Base-by-base conservation (phyloP, 306 rosid genomes). In the Inga oerstediana region DNA sequence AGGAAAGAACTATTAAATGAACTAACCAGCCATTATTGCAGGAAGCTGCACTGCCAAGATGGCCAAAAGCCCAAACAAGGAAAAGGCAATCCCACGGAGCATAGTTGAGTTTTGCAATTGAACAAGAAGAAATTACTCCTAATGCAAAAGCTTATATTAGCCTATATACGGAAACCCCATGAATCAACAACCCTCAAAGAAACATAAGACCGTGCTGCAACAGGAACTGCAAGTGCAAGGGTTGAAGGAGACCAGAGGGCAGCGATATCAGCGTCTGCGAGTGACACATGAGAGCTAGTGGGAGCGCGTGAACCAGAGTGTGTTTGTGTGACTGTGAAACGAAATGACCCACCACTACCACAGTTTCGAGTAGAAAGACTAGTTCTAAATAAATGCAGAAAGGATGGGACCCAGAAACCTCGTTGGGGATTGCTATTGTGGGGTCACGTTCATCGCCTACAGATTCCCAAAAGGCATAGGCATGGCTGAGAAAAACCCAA, bases 11-110 rank as follows among this genome's bases (percentile, higher is more conserved):
- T 81, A 80, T 70, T 20, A 32, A 81, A 78, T 20, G 82, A 85
- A 86, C 98, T 78, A 70, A 96, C 98, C 99, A 75, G 99, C 95
- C 88, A 88, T 88, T 81, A 82, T 81, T 43, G 75, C 49, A 82
- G 92, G 95, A 73, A 91, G 86, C 75, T 91, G 89, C 88, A 86
- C 79, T 85, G 86, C 95, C 49, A 92, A 84, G 85, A 93, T 83
- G 52, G 82, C 72, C 65, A 93, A 75, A 77, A 89, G 70, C 74
- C 91, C 92, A 76, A 95, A n/a, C 20, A 44, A 80, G 62, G 90
- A 87, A 79, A 82, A 88, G 17, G 80, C 76, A 49, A 67, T 75
- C 58, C 84, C 76, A 79, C 8, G 72, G 72, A 84, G 87, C 98
- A 95, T 93, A 78, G 84, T 81, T 51, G 52, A 88, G 80, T 44